phyloP scores from a whole-genome alignment of 208 protist genomes.

The Herpetomonas samuelpessoai region DNA sequence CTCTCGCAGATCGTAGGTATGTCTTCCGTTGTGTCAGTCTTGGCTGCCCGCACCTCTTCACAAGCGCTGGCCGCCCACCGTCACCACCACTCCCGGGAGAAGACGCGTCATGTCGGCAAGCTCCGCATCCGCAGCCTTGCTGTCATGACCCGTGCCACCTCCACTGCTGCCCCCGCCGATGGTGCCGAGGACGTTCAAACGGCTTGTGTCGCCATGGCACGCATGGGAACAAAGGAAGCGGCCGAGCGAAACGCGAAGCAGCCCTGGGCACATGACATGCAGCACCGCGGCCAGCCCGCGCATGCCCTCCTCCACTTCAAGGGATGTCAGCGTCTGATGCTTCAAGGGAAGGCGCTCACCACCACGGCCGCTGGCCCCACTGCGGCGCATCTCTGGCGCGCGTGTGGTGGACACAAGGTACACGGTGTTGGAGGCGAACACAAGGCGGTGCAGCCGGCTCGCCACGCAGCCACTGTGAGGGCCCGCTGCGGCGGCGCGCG shows the following conservation, averaged over 20 bases:
- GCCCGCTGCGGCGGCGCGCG: too few species aligned
- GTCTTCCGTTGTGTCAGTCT: neutral
- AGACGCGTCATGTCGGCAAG: neutral
- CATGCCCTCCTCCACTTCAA: neutral
- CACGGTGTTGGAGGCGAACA: neutral
- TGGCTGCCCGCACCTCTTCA: neutral
- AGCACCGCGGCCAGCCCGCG: neutral
- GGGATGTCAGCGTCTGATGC: neutral
- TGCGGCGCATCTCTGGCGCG: neutral
- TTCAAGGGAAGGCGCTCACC: too few species aligned
- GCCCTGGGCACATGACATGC: neutral
- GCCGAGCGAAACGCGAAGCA: neutral
- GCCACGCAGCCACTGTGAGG: neutral
- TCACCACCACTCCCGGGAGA: neutral
- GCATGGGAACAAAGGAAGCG: too few species aligned
- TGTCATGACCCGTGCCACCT: too few species aligned
- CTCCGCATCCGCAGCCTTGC: too few species aligned
- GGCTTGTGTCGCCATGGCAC: too few species aligned
- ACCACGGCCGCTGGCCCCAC: too few species aligned
- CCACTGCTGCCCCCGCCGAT: too few species aligned
- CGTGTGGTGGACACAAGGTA: neutral
- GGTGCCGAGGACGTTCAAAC: too few species aligned
- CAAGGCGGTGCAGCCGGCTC: neutral
- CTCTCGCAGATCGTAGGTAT: too few species aligned
- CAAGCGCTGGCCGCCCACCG: neutral